Evolutionary conservation across 441 rosid species (phyloP), one percentile per base, ranked within the genome.

Genomic region (Dalechampia spathulata): DNA sequence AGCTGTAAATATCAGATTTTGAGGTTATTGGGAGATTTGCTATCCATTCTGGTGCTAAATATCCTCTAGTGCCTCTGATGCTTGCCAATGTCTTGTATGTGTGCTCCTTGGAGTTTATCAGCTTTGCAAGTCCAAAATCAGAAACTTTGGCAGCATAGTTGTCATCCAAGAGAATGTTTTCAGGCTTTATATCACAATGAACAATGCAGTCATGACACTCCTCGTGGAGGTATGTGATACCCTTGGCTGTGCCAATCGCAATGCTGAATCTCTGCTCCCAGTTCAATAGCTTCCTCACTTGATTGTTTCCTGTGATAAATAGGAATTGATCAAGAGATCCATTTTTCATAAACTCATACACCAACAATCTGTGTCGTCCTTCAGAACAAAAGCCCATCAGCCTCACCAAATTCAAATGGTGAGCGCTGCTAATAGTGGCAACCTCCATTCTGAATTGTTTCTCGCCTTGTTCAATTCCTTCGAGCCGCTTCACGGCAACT

Each of bases 291-390:
- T 23, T 47, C 13, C 45, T 46, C 9, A 11, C 19, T 52, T 34
- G 43, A 52, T 52, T 52, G 7, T 40, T 40, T 4, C 32, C 23
- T 3, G 44, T 1, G 13, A 2, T 21, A 14, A 58, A 48, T 22
- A 58, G 62, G 19, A 38, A 58, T 6, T 58, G 30, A 48, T 58
- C 62, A 6, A 58, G 38, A 9, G 62, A 58, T 3, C 55, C 47
- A 39, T 47, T 58, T 48, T 58, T 58, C 62, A 58, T 58, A 30
- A 58, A 58, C 62, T 58, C 62, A 40, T 58, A 58, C 0, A 58
- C 62, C 5, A 58, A 27, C 17, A 48, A 23, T 20, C 62, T 58
- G 17, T 58, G 62, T 44, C 62, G 62, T 1, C 62, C 62, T 23
- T 58, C 47, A 7, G 62, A 23, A 16, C 62, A 58, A 12, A 23